Conservation (phyloP, 1,284 basidiomycete species). For the Binderoboletus segoi region DNA sequence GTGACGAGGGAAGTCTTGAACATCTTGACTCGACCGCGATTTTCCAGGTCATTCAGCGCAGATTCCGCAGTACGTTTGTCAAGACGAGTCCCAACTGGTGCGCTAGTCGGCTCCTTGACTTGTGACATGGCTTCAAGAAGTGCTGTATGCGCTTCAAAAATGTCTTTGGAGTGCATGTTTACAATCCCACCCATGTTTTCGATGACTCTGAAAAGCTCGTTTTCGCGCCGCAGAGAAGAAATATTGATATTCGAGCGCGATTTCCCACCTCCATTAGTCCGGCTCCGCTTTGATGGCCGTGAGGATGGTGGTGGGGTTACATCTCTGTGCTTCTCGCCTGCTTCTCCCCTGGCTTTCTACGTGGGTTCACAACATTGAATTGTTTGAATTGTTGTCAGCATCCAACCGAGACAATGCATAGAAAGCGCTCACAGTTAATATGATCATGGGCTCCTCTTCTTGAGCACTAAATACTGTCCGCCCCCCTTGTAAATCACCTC, state of each 20-base stretch:
- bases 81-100: constrained; percentile 62
- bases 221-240: constrained; percentile 74
- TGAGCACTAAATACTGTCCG: background rate
- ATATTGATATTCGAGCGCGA: constrained; percentile 59
- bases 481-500: background rate
- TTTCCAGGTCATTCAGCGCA: constrained; percentile 63
- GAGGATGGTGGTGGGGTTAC: constrained; percentile 1
- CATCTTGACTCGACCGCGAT: constrained; percentile 63
- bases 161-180: constrained; percentile 65
- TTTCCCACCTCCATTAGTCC: constrained; percentile 16
- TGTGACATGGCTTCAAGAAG: constrained; percentile 56
- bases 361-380: background rate
- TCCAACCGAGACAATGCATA: background rate
- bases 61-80: constrained; percentile 72
- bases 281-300: constrained; percentile 28
- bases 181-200: constrained; percentile 64
- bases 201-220: constrained; percentile 68
- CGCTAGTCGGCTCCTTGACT: constrained; percentile 66
- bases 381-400: constrained; percentile 2
- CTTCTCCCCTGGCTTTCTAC: background rate
- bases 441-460: background rate
- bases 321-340: constrained; percentile 20
- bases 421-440: constrained; percentile 9
- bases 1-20: constrained; percentile 60
- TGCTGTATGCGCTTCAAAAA: constrained; percentile 63